A percentile compares a stretch with the other conserved stretches of the same genome.
These are phyloP conservation scores for Kwoniella dejecticola DNA, from an alignment of 768 basidiomycete species.

Conservation along the genomic window DNA sequence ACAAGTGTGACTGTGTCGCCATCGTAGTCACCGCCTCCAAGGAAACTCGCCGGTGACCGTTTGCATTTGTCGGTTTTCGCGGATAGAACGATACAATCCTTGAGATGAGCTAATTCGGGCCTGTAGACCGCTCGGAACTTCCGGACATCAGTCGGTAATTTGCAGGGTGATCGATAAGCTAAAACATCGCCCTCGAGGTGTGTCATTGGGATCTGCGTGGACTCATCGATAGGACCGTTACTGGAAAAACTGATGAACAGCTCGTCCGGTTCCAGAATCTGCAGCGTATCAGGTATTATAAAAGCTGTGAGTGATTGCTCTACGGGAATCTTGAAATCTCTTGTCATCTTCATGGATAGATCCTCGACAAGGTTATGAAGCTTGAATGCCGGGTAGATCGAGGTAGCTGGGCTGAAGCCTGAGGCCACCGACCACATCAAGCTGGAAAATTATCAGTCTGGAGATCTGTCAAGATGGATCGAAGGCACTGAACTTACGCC, in stretches of 20 bases:
- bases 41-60: constrained; percentile 38
- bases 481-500: constrained; percentile 29
- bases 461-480: not conserved
- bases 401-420: constrained; percentile 33
- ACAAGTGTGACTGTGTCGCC: constrained; percentile 46
- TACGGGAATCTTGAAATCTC: constrained; percentile 35
- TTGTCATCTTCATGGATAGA: constrained; percentile 18
- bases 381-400: constrained; percentile 29
- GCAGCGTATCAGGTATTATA: constrained; percentile 40
- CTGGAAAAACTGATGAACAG: constrained; percentile 33
- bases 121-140: constrained; percentile 41
- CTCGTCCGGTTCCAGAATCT: constrained; percentile 37
- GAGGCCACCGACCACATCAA: constrained; percentile 27
- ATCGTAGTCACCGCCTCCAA: constrained; percentile 51
- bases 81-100: constrained; percentile 46
- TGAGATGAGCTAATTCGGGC: constrained; percentile 39
- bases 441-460: constrained; percentile 16
- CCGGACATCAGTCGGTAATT: constrained; percentile 44
- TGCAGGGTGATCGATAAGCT: constrained; percentile 44
- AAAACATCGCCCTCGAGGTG: constrained; percentile 34
- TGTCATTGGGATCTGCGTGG: constrained; percentile 24
- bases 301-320: constrained; percentile 37
- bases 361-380: constrained; percentile 29
- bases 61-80: constrained; percentile 27
- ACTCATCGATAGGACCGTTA: constrained; percentile 27